These are phyloP conservation scores for Cladobotryum protrusum DNA, from an alignment of 2,329 filamentous ascomycete genomes.

Conservation along the genomic window DNA sequence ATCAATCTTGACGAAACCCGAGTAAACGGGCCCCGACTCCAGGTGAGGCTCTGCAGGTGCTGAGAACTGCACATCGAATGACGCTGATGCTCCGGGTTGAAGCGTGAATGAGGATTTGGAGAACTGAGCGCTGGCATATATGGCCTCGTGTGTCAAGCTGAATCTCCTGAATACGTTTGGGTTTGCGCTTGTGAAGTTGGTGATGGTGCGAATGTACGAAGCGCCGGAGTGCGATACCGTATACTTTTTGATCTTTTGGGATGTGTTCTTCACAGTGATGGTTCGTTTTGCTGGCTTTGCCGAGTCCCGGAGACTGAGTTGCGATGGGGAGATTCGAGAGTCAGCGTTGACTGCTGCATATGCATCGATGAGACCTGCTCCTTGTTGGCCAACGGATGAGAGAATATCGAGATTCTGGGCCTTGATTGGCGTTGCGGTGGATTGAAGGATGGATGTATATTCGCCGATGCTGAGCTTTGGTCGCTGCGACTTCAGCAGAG, in stretches of 20 bases:
- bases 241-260: conserved; percentile 1
- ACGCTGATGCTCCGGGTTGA: too few species aligned
- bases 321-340: background rate
- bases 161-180: background rate
- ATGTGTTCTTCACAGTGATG: conserved; percentile 7
- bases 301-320: conserved; percentile 1
- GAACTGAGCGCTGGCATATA: background rate
- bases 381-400: conserved; percentile 1
- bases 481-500: conserved; percentile 23
- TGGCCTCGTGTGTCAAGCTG: background rate
- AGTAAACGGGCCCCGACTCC: background rate
- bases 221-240: background rate
- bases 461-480: background rate
- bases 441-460: background rate
- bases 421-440: background rate
- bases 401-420: background rate
- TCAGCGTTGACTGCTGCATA: conserved; percentile 1
- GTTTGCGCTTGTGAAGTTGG: background rate
- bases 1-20: background rate
- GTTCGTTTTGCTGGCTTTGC: background rate
- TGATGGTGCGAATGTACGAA: background rate
- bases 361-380: conserved; percentile 4
- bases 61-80: background rate
- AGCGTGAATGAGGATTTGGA: too few species aligned
- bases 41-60: too few species aligned